Conservation (phyloP, 2,329 filamentous ascomycete genomes). For the Pseudogymnoascus sp. region DNA sequence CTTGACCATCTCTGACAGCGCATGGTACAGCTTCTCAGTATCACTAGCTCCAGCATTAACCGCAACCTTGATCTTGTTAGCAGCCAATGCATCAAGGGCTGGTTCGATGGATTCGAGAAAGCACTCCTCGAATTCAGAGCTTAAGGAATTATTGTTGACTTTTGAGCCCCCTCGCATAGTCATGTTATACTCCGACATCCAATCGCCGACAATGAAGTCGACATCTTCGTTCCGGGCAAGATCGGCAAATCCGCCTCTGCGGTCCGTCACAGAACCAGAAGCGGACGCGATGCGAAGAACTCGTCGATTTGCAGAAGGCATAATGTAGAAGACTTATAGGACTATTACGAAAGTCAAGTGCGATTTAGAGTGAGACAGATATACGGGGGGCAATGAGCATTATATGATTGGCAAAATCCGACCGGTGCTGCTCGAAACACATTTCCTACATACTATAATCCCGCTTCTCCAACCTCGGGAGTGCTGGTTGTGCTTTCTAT, state of each 20-base stretch:
- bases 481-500: background rate
- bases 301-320: background rate
- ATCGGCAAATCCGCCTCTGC: slow-evolving; percentile 34
- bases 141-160: slow-evolving; percentile 10
- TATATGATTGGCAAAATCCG: background rate
- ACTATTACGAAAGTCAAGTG: background rate
- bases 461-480: background rate
- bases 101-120: slow-evolving; percentile 17
- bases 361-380: background rate
- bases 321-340: background rate
- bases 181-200: slow-evolving; percentile 32
- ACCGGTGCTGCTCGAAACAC: background rate
- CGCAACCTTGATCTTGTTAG: slow-evolving; percentile 40
- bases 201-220: slow-evolving; percentile 43
- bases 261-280: slow-evolving; percentile 36
- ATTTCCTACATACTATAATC: background rate
- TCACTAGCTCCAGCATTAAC: slow-evolving; percentile 48
- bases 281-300: slow-evolving; percentile 16
- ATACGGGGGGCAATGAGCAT: background rate
- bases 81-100: slow-evolving; percentile 34
- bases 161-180: slow-evolving; percentile 25
- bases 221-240: slow-evolving; percentile 32
- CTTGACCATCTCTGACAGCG: slow-evolving; percentile 9
- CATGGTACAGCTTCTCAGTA: slow-evolving; percentile 34
- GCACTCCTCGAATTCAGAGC: background rate